phyloP scores from a whole-genome alignment of 2,329 filamentous ascomycete species.

The Macrophomina phaseolina region DNA sequence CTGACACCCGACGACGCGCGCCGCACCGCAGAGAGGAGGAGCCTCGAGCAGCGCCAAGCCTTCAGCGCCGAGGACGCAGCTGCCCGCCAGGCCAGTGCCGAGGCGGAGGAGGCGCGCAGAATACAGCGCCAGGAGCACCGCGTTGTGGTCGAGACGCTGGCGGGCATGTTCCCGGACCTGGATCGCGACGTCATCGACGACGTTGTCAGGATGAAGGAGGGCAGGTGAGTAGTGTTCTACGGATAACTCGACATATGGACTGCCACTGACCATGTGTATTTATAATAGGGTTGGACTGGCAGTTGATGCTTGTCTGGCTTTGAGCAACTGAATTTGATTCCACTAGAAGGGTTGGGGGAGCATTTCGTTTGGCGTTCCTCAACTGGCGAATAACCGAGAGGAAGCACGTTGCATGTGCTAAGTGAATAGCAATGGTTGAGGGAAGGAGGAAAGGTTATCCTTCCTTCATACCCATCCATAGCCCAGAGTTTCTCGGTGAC shows the following conservation, averaged over 20 bases:
- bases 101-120: slow-evolving; percentile 83
- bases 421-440: too few species aligned
- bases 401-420: too few species aligned
- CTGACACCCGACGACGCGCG: slow-evolving; percentile 52
- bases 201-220: slow-evolving; percentile 94
- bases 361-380: slow-evolving; percentile 8
- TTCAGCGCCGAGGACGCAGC: slow-evolving; percentile 84
- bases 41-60: slow-evolving; percentile 37
- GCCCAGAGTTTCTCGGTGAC: too few species aligned
- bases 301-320: slow-evolving; percentile 55
- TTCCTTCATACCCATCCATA: not conserved
- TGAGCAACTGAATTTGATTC: slow-evolving; percentile 39
- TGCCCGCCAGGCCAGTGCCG: slow-evolving; percentile 86
- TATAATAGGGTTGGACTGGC: slow-evolving; percentile 49
- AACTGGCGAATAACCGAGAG: too few species aligned
- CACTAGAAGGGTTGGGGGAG: not conserved
- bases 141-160: slow-evolving; percentile 90
- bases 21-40: slow-evolving; percentile 29
- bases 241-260: too few species aligned
- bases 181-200: slow-evolving; percentile 95
- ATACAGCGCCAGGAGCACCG: slow-evolving; percentile 84
- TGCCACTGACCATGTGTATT: too few species aligned
- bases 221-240: slow-evolving; percentile 67
- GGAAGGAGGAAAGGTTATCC: not conserved
- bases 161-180: slow-evolving; percentile 95